A percentile compares a stretch with the other conserved stretches of the same genome.
Evolutionary conservation across 2,329 filamentous ascomycete species (phyloP).

Genomic region (Didymosphaeria variabile): DNA sequence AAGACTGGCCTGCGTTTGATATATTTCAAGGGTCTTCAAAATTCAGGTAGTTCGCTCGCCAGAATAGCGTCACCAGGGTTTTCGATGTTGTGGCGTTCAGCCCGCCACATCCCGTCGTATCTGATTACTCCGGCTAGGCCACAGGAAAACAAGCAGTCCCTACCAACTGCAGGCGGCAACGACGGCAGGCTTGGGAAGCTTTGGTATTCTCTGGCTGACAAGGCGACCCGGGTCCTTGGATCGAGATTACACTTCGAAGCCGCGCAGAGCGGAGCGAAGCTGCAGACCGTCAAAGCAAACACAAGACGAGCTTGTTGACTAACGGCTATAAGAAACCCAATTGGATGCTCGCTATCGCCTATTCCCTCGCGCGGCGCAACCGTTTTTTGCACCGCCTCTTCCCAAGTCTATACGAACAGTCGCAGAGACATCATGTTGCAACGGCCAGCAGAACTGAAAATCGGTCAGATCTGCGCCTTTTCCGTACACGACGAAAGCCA

Average conservation of each 20-base stretch:
- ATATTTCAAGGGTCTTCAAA: not conserved
- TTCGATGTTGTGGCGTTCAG: constrained; percentile 1
- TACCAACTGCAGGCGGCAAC: not conserved
- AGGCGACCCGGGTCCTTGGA: not conserved
- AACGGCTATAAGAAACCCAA: not conserved
- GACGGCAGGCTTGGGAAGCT: not conserved
- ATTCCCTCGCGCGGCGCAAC: not conserved
- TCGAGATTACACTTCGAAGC: not conserved
- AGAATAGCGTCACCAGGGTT: not conserved
- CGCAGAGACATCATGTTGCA: constrained; percentile 14
- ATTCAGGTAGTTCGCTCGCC: not conserved
- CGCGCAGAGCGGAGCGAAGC: not conserved
- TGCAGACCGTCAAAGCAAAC: not conserved
- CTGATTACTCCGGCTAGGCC: not conserved
- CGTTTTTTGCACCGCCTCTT: constrained; percentile 8
- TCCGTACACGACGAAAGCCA: constrained; percentile 2
- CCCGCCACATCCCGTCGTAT: not conserved
- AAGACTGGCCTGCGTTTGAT: not conserved
- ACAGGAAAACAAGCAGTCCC: not conserved
- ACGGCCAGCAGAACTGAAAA: constrained; percentile 4
- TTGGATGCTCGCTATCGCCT: not conserved
- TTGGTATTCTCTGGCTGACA: not conserved
- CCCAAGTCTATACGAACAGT: not conserved
- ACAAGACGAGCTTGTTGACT: not conserved
- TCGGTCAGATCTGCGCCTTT: constrained; percentile 3